Evolutionary conservation across 306 rosid species (phyloP).

Genomic region (Gynostemma pentaphyllum): DNA sequence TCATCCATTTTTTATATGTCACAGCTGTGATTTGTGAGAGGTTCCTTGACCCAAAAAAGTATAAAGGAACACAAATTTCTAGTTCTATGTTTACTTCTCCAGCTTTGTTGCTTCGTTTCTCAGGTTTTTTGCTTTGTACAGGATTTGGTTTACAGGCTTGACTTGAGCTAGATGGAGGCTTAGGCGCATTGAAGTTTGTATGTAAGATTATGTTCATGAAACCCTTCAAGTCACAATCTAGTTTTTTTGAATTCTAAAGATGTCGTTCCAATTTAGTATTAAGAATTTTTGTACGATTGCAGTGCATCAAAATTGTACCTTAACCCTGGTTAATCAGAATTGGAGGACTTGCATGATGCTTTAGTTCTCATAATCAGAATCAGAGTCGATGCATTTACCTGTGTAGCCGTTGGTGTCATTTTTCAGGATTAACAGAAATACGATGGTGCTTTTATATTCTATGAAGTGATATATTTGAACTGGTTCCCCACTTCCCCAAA

Average conservation of each 20-base stretch:
- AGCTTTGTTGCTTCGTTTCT: too few species aligned
- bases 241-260: background rate
- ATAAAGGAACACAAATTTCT: too few species aligned
- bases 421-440: background rate
- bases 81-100: too few species aligned
- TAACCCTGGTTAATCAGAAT: background rate
- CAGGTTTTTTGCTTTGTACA: background rate
- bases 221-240: background rate
- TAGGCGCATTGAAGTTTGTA: background rate
- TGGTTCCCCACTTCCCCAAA: background rate
- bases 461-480: background rate
- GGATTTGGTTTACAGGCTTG: background rate
- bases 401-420: background rate
- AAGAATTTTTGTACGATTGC: background rate
- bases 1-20: too few species aligned
- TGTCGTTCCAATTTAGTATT: background rate
- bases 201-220: conserved; percentile 2
- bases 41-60: too few species aligned
- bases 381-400: background rate
- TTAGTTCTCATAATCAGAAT: background rate
- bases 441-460: background rate
- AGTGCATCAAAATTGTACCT: too few species aligned
- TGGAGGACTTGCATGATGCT: background rate
- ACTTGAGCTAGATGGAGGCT: background rate
- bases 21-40: too few species aligned